phyloP scores from a whole-genome alignment of 331 rosid genomes.

The Pyracantha coccinea region DNA sequence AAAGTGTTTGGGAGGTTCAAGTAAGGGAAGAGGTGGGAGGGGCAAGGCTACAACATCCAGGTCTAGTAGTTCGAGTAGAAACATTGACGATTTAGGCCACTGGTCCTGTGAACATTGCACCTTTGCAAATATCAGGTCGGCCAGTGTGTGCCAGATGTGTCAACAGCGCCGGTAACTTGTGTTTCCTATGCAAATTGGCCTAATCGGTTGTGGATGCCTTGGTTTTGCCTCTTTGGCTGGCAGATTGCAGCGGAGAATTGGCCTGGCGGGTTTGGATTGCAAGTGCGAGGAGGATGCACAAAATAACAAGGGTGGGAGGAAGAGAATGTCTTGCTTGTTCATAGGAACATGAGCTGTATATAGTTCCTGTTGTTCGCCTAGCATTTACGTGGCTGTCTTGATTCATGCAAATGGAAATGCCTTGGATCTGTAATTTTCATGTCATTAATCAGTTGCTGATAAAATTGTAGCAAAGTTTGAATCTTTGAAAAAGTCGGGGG shows the following conservation, averaged over 20 bases:
- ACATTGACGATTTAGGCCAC: conserved; percentile 24
- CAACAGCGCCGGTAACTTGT: conserved; percentile 29
- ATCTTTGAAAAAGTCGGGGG: not conserved
- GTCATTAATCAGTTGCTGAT: not conserved
- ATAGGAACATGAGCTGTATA: conserved; percentile 13
- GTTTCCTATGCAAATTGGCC: not conserved
- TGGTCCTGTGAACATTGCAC: conserved; percentile 49
- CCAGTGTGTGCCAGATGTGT: conserved; percentile 38
- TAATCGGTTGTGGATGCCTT: not conserved
- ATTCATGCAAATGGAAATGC: conserved; percentile 8
- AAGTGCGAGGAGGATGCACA: not conserved
- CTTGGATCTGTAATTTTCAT: conserved; percentile 1
- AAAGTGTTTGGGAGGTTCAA: conserved; percentile 25
- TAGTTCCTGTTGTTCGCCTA: conserved; percentile 17
- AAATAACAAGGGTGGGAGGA: not conserved
- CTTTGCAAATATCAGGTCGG: conserved; percentile 28
- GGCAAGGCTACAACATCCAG: conserved; percentile 30
- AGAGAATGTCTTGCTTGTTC: not conserved
- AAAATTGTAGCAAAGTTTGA: conserved; percentile 1
- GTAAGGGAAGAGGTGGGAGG: conserved; percentile 34
- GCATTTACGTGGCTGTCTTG: conserved; percentile 5
- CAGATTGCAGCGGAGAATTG: not conserved
- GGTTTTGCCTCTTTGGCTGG: conserved; percentile 1
- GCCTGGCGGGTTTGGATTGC: not conserved
- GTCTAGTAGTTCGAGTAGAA: conserved; percentile 25